Percentiles rank a stretch among this genome's conserved stretches.
These are phyloP conservation scores for Talaromyces proteolyticus DNA, from an alignment of 495 filamentous ascomycete species.

Conservation along the genomic window DNA sequence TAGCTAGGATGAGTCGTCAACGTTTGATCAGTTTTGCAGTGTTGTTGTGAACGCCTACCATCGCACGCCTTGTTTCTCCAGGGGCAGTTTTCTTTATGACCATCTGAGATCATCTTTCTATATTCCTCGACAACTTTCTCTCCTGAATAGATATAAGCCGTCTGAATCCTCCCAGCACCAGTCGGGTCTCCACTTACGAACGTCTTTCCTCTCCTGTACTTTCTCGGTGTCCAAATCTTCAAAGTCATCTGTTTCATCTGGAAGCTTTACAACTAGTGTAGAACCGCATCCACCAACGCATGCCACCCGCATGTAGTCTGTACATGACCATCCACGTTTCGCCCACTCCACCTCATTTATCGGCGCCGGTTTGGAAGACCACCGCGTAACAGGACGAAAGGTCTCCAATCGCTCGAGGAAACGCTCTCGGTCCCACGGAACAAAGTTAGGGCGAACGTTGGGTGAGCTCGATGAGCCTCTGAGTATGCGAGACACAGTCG, in stretches of 20 bases:
- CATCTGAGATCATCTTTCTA: conserved; percentile 59
- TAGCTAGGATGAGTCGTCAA: conserved; percentile 23
- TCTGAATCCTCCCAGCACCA: neutral
- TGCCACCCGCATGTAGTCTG: conserved; percentile 71
- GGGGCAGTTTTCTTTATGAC: conserved; percentile 76
- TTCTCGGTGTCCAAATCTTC: conserved; percentile 47
- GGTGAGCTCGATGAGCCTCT: conserved; percentile 1
- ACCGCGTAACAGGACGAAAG: conserved; percentile 83
- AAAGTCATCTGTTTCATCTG: conserved; percentile 47
- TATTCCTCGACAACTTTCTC: conserved; percentile 72
- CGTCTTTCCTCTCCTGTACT: conserved; percentile 59
- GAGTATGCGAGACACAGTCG: conserved; percentile 3
- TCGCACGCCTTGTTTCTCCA: conserved; percentile 85
- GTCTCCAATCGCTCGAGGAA: conserved; percentile 80
- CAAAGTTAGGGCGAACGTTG: conserved; percentile 53
- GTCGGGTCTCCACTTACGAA: conserved; percentile 30
- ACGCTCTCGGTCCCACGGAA: conserved; percentile 75
- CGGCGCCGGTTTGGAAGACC: conserved; percentile 66
- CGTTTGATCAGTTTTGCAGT: neutral
- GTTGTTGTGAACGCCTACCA: conserved; percentile 41
- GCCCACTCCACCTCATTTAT: conserved; percentile 95
- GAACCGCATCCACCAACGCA: conserved; percentile 76
- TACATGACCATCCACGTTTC: conserved; percentile 86
- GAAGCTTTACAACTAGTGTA: conserved; percentile 76
- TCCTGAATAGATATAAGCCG: conserved; percentile 20